A percentile compares a stretch with the other conserved stretches of the same genome.
Evolutionary conservation across 805 yeast species (phyloP).

Genomic region (Priceomyces fermenticarens): DNA sequence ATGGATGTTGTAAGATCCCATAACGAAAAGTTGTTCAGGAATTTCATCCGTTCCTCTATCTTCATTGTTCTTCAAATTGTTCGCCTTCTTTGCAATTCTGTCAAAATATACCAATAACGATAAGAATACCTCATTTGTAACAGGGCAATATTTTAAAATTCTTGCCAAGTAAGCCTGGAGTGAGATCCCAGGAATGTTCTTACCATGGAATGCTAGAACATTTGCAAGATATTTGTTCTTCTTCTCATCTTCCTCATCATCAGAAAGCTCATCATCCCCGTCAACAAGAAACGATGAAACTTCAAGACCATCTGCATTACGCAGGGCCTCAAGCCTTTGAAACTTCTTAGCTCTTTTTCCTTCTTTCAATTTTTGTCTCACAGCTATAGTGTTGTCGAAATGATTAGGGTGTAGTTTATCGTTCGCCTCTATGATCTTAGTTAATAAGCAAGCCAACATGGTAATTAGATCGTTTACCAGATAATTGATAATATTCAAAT

Average conservation of each 20-base stretch:
- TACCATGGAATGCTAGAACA: slow-evolving; percentile 90
- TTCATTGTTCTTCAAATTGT: slow-evolving; percentile 36
- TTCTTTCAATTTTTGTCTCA: slow-evolving; percentile 34
- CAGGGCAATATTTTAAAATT: slow-evolving; percentile 94
- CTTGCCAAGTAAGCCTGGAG: slow-evolving; percentile 86
- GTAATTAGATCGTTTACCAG: slow-evolving; percentile 76
- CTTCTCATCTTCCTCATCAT: slow-evolving; percentile 40
- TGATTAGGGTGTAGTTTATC: slow-evolving; percentile 77
- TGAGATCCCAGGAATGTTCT: slow-evolving; percentile 93
- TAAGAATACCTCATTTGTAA: slow-evolving; percentile 94
- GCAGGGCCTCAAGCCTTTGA: slow-evolving; percentile 13
- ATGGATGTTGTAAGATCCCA: slow-evolving; percentile 95
- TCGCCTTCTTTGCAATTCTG: slow-evolving; percentile 83
- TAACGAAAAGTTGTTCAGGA: slow-evolving; percentile 70
- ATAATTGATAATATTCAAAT: slow-evolving; percentile 73
- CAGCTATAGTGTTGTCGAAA: slow-evolving; percentile 45
- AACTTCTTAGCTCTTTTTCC: slow-evolving; percentile 27
- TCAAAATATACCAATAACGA: slow-evolving; percentile 91
- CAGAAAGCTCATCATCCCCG: slow-evolving; percentile 20
- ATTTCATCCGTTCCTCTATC: slow-evolving; percentile 8
- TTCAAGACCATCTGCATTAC: slow-evolving; percentile 5
- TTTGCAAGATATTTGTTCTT: slow-evolving; percentile 57
- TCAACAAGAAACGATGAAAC: slow-evolving; percentile 8
- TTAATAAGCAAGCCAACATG: slow-evolving; percentile 83
- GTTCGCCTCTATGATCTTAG: slow-evolving; percentile 86